A percentile compares a stretch with the other conserved stretches of the same genome.
Evolutionary conservation across 164 flowering plant genomes (phyloP).

Genomic region (Sedum album): DNA sequence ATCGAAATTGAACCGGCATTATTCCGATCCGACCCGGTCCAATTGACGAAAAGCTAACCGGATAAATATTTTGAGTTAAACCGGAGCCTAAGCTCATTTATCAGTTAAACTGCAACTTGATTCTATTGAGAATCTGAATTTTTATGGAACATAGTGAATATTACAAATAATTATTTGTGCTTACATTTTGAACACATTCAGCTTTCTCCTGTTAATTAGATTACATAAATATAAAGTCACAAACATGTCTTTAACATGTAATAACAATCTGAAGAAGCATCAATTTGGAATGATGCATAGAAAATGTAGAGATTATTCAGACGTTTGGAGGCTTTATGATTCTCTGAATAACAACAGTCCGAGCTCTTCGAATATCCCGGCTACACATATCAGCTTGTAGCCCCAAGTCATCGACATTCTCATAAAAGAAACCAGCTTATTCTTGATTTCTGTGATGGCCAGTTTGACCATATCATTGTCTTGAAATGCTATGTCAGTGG

Average conservation of each 20-base stretch:
- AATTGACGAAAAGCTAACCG: not conserved
- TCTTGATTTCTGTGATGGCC: not conserved
- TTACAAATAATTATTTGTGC: not conserved
- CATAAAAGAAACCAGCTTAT: not conserved
- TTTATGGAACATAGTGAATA: not conserved
- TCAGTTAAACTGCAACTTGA: too few relatives aligned
- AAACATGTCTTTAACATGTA: not conserved
- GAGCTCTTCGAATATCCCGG: not conserved
- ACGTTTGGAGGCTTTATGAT: not conserved
- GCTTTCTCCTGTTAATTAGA: not conserved
- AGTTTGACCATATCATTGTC: not conserved
- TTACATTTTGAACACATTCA: not conserved
- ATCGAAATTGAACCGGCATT: not conserved
- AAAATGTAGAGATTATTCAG: too few relatives aligned
- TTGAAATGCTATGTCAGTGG: not conserved
- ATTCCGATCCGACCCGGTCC: not conserved
- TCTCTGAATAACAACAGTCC: conserved; percentile 1
- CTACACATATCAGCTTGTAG: conserved; percentile 5
- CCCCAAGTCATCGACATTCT: conserved; percentile 3
- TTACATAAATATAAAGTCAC: not conserved
- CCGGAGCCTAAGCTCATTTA: not conserved
- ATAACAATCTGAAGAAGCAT: not conserved
- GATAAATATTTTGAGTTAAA: not conserved
- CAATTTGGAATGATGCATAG: too few relatives aligned
- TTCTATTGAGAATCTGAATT: too few relatives aligned